These are phyloP conservation scores for Fusarium sarcochroum DNA, from an alignment of 2,329 filamentous ascomycete genomes.

Conservation along the genomic window DNA sequence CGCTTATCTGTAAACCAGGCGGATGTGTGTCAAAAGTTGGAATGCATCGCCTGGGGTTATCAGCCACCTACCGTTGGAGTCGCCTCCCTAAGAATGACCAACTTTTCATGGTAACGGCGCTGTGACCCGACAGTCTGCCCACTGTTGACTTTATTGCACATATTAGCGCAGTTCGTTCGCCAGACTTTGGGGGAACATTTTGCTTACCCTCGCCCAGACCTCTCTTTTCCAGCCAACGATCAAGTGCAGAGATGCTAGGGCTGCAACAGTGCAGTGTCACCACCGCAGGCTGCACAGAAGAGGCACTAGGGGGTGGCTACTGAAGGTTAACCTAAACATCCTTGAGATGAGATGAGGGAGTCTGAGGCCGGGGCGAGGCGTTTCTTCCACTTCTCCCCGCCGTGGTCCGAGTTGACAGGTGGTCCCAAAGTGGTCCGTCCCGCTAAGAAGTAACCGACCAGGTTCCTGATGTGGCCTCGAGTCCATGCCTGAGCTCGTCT, in stretches of 20 bases:
- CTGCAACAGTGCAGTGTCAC: constrained; percentile 29
- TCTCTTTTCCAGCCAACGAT: constrained; percentile 37
- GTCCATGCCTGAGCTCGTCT: constrained; percentile 31
- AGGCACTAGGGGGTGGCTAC: constrained; percentile 43
- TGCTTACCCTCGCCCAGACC: constrained; percentile 22
- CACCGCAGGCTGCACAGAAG: constrained; percentile 28
- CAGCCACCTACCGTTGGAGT: constrained; percentile 25
- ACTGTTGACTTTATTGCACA: constrained; percentile 21
- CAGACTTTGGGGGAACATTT: constrained; percentile 28
- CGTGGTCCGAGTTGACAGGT: constrained; percentile 50
- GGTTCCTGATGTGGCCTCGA: constrained; percentile 45
- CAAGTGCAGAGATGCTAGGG: constrained; percentile 30
- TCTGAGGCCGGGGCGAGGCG: constrained; percentile 44
- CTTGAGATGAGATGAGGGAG: constrained; percentile 15
- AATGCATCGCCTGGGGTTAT: constrained; percentile 31
- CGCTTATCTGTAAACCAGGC: constrained; percentile 11
- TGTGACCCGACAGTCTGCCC: constrained; percentile 38
- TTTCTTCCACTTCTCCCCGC: constrained; percentile 46
- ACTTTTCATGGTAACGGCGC: constrained; percentile 24
- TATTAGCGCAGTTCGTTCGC: constrained; percentile 24
- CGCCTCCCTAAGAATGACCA: constrained; percentile 26
- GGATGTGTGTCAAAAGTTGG: constrained; percentile 34
- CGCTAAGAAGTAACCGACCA: constrained; percentile 33
- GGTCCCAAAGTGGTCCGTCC: constrained; percentile 45
- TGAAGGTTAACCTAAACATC: constrained; percentile 26